Conservation (phyloP, 441 rosid genomes). For the Bruguiera hainesii region DNA sequence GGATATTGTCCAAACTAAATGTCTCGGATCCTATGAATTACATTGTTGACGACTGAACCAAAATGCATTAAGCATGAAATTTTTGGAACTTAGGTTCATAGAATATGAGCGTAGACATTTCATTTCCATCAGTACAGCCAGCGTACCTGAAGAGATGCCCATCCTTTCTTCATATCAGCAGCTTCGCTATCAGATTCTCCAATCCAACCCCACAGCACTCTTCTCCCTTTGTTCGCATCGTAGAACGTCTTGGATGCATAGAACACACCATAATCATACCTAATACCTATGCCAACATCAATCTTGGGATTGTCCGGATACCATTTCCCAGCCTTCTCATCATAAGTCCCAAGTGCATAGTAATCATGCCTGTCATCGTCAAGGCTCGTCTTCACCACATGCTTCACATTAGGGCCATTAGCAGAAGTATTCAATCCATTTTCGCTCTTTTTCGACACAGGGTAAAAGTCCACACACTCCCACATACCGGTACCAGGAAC, state of each 20-base stretch:
- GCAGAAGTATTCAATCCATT: constrained; percentile 48
- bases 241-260: constrained; percentile 93
- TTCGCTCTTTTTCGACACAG: constrained; percentile 42
- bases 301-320: constrained; percentile 46
- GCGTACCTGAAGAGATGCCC: constrained; percentile 92
- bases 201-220: constrained; percentile 94
- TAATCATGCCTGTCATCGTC: constrained; percentile 46
- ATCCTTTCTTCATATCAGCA: constrained; percentile 82
- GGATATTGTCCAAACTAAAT: no score
- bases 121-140: not conserved
- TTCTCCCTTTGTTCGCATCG: constrained; percentile 57
- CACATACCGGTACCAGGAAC: constrained; percentile 73
- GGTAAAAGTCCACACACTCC: constrained; percentile 91
- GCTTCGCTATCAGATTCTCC: constrained; percentile 76
- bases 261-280: constrained; percentile 81
- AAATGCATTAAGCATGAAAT: no score
- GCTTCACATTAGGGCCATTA: constrained; percentile 40
- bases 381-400: constrained; percentile 59
- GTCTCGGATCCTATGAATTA: no score
- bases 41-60: no score
- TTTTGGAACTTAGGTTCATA: no score
- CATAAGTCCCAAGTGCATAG: constrained; percentile 55
- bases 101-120: no score
- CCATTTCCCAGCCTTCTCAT: constrained; percentile 39
- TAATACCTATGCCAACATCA: constrained; percentile 55